Conservation (phyloP, 805 yeast species). For the Kazachstania kunashirensis region DNA sequence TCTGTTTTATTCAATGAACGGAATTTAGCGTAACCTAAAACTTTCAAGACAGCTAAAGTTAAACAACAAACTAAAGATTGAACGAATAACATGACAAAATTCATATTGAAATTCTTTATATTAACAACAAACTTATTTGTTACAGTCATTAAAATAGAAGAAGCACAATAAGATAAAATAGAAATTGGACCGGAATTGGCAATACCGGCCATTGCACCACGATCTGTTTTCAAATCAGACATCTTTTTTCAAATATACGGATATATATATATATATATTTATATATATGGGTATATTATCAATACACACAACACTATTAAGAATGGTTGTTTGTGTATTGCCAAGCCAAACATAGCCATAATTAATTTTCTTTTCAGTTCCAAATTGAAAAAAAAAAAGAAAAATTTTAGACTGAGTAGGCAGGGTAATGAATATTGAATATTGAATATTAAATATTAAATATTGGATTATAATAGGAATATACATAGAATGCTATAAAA, state of each 20-base stretch:
- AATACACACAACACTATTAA: no score
- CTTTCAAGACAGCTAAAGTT: conserved; percentile 64
- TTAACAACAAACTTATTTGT: conserved; percentile 89
- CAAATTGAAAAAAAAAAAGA: no score
- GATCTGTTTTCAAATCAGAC: conserved; percentile 24
- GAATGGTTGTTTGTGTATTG: no score
- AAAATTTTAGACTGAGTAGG: no score
- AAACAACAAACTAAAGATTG: conserved; percentile 78
- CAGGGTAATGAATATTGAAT: no score
- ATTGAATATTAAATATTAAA: no score
- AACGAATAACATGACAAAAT: conserved; percentile 79
- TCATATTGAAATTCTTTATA: conserved; percentile 64
- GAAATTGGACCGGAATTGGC: conserved; percentile 51
- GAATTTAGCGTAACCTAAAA: conserved; percentile 69
- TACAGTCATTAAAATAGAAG: conserved; percentile 95
- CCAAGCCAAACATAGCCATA: no score
- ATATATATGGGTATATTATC: background rate
- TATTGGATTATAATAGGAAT: no score
- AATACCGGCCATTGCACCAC: conserved; percentile 14
- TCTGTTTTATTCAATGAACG: conserved; percentile 79
- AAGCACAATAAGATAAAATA: conserved; percentile 74
- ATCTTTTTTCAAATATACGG: conserved; percentile 7
- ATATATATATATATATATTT: background rate
- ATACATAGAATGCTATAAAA: no score
- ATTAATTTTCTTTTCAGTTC: no score